Conservation (phyloP, 306 rosid genomes). For the Prinsepia uniflora region DNA sequence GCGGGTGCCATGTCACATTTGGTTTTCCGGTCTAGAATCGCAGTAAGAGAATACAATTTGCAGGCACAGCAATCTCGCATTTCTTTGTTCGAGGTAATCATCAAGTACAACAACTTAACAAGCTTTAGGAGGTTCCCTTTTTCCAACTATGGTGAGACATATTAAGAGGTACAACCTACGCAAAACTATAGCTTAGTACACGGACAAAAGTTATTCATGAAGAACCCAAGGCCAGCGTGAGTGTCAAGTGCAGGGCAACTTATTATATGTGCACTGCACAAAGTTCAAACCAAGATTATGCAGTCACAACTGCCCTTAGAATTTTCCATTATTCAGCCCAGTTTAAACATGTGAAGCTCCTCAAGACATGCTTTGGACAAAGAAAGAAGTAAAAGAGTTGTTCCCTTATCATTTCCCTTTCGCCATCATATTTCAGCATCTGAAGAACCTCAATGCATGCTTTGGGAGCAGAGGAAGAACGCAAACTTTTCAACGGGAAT, state of each 20-base stretch:
- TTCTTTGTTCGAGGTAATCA: neutral
- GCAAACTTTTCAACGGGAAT: neutral
- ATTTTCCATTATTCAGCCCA: neutral
- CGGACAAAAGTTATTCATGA: neutral
- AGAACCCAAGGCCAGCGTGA: neutral
- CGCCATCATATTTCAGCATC: neutral
- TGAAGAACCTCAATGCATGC: neutral
- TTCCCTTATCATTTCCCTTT: neutral
- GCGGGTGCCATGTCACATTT: too few species aligned
- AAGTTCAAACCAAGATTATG: neutral
- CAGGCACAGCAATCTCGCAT: too few species aligned
- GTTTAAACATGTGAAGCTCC: slow-evolving; percentile 7
- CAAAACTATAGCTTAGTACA: neutral
- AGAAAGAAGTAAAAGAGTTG: neutral
- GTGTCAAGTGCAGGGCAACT: too few species aligned
- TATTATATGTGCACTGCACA: neutral
- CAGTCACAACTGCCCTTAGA: too few species aligned
- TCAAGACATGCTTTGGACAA: neutral
- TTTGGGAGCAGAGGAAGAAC: neutral
- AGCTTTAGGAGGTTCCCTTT: neutral
- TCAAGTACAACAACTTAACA: slow-evolving; percentile 3
- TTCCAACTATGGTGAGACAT: neutral
- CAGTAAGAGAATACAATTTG: neutral
- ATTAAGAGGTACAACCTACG: neutral
- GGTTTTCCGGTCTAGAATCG: too few species aligned